phyloP scores from a whole-genome alignment of 345 rosid species.

The Punica granatum region DNA sequence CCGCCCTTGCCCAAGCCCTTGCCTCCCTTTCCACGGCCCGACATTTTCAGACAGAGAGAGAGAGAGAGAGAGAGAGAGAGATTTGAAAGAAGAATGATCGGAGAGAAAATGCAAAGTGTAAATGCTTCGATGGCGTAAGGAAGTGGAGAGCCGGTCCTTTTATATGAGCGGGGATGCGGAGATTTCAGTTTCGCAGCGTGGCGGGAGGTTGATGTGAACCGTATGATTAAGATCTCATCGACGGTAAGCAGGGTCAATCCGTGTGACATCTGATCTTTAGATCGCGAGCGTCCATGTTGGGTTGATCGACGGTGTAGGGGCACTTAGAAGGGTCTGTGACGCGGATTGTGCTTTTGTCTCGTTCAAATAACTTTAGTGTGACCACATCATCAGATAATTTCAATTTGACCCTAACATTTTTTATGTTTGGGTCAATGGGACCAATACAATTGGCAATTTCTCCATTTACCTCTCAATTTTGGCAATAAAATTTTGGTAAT shows the following conservation, averaged over 20 bases:
- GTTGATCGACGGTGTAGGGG: neutral
- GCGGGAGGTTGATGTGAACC: conserved; percentile 2
- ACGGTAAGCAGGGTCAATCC: neutral
- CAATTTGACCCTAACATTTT: neutral
- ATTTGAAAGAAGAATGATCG: too few relatives aligned
- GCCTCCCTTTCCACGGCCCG: conserved; percentile 59
- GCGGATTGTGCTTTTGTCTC: neutral
- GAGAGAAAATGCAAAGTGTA: too few relatives aligned
- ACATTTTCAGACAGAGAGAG: conserved; percentile 20
- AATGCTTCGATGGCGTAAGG: neutral
- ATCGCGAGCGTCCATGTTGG: neutral
- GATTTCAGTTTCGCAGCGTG: neutral
- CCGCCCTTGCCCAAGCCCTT: conserved; percentile 61
- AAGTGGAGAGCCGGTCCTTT: neutral
- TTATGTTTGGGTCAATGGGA: neutral
- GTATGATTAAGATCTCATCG: neutral
- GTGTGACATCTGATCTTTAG: neutral
- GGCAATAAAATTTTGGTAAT: too few relatives aligned
- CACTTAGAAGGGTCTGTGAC: neutral
- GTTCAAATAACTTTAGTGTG: neutral
- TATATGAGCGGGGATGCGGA: neutral
- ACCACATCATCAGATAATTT: neutral
- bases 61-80: neutral
- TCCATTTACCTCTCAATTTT: neutral
- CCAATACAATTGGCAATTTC: neutral